Conservation (phyloP, 2,329 filamentous ascomycete species). For the Fonsecaea multimorphosa region DNA sequence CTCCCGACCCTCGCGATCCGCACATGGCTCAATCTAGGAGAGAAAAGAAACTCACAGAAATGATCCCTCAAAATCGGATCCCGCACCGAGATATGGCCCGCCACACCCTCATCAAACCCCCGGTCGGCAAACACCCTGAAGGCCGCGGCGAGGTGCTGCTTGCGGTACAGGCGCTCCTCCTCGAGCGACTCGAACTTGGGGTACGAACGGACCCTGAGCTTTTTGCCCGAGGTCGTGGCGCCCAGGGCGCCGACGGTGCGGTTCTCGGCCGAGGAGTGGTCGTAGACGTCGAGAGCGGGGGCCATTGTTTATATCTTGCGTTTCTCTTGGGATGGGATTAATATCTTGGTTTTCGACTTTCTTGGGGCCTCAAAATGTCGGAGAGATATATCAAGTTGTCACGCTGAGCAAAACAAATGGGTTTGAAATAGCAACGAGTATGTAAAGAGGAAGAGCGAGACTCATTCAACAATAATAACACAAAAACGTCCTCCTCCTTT, state of each 20-base stretch:
- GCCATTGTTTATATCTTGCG: conserved; percentile 44
- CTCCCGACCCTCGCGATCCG: too few relatives aligned
- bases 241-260: conserved; percentile 54
- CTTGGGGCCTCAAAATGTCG: too few relatives aligned
- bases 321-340: not conserved
- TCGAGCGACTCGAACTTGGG: conserved; percentile 51
- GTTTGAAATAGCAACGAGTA: not conserved
- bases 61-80: conserved; percentile 49
- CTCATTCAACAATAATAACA: too few relatives aligned
- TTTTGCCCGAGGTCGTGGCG: conserved; percentile 53
- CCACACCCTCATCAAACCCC: conserved; percentile 50
- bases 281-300: conserved; percentile 46
- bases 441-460: too few relatives aligned
- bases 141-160: conserved; percentile 55
- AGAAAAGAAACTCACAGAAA: conserved; percentile 42
- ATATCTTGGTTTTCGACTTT: too few relatives aligned
- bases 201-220: conserved; percentile 56
- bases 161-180: conserved; percentile 52
- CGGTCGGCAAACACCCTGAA: conserved; percentile 52
- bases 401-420: too few relatives aligned
- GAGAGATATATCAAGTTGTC: too few relatives aligned
- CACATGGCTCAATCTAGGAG: too few relatives aligned
- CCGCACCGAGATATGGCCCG: conserved; percentile 53
- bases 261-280: conserved; percentile 49
- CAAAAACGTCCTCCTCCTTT: too few relatives aligned